A percentile compares a stretch with the other conserved stretches of the same genome.
Conservation (phyloP, 164 flowering plant species). For the Umbellularia californica region DNA sequence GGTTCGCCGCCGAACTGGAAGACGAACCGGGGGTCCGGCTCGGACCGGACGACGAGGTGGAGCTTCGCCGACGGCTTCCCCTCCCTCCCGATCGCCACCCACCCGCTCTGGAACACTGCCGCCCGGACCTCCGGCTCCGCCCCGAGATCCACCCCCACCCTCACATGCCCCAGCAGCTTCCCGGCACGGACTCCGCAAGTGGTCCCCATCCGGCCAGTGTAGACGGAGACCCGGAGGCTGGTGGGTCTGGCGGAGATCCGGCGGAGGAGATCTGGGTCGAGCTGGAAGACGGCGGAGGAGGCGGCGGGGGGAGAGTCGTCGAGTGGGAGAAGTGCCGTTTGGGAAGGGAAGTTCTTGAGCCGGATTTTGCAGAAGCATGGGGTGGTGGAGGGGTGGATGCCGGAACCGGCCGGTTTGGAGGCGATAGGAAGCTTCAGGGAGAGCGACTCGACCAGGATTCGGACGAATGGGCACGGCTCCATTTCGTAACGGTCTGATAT, state of each 20-base stretch:
- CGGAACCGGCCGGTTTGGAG: constrained; percentile 39
- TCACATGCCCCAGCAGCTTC: constrained; percentile 56
- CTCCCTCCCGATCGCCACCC: constrained; percentile 56
- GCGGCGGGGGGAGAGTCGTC: constrained; percentile 32
- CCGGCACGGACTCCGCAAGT: constrained; percentile 56
- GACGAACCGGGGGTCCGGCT: constrained; percentile 86
- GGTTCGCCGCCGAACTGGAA: constrained; percentile 98
- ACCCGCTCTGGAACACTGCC: constrained; percentile 60
- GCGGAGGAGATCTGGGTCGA: constrained; percentile 55
- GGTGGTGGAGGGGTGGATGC: constrained; percentile 57
- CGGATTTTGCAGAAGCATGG: constrained; percentile 74
- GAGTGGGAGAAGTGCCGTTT: constrained; percentile 71
- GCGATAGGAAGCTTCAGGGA: constrained; percentile 68
- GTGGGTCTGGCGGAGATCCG: constrained; percentile 45
- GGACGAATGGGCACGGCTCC: constrained; percentile 94
- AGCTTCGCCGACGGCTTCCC: constrained; percentile 42
- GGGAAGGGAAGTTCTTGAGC: constrained; percentile 56
- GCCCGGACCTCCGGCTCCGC: constrained; percentile 32
- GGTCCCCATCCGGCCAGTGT: constrained; percentile 58
- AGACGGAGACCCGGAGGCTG: constrained; percentile 46
- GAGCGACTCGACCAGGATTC: constrained; percentile 64
- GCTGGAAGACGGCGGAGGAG: constrained; percentile 48
- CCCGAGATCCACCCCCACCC: constrained; percentile 33
- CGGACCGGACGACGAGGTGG: constrained; percentile 68
- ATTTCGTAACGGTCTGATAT: constrained; percentile 19